Evolutionary conservation across 2,329 filamentous ascomycete species (phyloP).

Genomic region (Aureobasidium vineae): DNA sequence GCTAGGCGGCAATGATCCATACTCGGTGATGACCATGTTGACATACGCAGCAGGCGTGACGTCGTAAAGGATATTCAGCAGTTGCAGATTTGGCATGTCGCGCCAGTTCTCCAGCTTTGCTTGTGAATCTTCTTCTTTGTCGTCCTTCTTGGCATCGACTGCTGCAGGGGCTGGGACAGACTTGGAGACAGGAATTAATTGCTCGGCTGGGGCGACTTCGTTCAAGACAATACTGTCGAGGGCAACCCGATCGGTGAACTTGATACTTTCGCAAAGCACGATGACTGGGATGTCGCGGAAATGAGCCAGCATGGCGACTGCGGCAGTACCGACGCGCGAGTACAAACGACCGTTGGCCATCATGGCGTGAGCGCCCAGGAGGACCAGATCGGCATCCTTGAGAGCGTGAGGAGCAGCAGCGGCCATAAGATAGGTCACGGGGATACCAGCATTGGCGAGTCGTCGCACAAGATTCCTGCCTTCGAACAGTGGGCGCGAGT

Average conservation of each 20-base stretch:
- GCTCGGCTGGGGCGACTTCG: slow-evolving; percentile 76
- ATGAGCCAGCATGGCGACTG: slow-evolving; percentile 79
- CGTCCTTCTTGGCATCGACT: slow-evolving; percentile 30
- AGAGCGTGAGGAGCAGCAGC: slow-evolving; percentile 74
- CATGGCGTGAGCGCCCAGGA: slow-evolving; percentile 90
- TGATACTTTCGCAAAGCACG: slow-evolving; percentile 90
- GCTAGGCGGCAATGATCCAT: slow-evolving; percentile 80
- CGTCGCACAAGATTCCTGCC: slow-evolving; percentile 69
- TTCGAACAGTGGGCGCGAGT: slow-evolving; percentile 69
- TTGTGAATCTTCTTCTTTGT: slow-evolving; percentile 37
- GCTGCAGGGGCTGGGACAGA: not conserved
- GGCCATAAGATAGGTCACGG: slow-evolving; percentile 78
- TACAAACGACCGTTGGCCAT: slow-evolving; percentile 93
- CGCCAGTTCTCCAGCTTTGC: slow-evolving; percentile 53
- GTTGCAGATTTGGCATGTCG: slow-evolving; percentile 59
- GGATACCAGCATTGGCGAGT: slow-evolving; percentile 67
- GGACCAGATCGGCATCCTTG: slow-evolving; percentile 66
- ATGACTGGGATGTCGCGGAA: slow-evolving; percentile 76
- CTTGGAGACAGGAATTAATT: slow-evolving; percentile 48
- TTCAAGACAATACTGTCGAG: slow-evolving; percentile 93
- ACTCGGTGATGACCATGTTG: slow-evolving; percentile 85
- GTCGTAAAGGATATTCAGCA: slow-evolving; percentile 81
- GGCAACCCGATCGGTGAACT: slow-evolving; percentile 86
- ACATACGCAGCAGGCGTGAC: slow-evolving; percentile 86
- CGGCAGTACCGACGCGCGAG: slow-evolving; percentile 80